Evolutionary conservation across 306 rosid species (phyloP).

Genomic region (Pueraria montana): DNA sequence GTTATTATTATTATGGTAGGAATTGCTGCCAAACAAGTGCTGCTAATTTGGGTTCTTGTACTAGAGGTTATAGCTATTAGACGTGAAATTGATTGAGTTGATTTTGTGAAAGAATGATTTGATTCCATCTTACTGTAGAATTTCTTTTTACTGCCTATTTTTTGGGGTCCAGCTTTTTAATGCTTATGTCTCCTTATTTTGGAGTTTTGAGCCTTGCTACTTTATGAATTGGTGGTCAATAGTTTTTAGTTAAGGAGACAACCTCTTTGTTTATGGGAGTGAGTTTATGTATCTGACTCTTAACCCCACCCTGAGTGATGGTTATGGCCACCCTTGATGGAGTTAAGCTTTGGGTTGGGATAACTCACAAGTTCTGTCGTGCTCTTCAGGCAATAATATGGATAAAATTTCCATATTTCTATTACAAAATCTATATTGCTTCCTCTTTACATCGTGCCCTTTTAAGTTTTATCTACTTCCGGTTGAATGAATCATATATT

Average conservation of each 20-base stretch:
- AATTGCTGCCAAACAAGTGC: not conserved
- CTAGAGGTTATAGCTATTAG: slow-evolving; percentile 19
- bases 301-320: not conserved
- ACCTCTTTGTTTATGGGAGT: not conserved
- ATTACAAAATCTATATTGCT: not conserved
- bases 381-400: not conserved
- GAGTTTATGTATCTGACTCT: not conserved
- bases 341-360: not conserved
- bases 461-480: not conserved
- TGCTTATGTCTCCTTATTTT: not conserved
- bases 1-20: slow-evolving; percentile 18
- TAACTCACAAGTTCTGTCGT: not conserved
- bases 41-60: not conserved
- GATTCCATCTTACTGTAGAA: not conserved
- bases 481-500: slow-evolving; percentile 17
- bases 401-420: not conserved
- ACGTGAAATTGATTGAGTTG: slow-evolving; percentile 30
- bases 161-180: not conserved
- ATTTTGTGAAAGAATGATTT: slow-evolving; percentile 27
- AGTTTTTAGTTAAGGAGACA: not conserved
- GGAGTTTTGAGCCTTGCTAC: not conserved
- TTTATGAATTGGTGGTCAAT: not conserved
- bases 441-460: not conserved
- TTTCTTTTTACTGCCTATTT: not conserved
- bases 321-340: not conserved